Evolutionary conservation across 441 rosid genomes (phyloP).

Genomic region (Croton setiger): DNA sequence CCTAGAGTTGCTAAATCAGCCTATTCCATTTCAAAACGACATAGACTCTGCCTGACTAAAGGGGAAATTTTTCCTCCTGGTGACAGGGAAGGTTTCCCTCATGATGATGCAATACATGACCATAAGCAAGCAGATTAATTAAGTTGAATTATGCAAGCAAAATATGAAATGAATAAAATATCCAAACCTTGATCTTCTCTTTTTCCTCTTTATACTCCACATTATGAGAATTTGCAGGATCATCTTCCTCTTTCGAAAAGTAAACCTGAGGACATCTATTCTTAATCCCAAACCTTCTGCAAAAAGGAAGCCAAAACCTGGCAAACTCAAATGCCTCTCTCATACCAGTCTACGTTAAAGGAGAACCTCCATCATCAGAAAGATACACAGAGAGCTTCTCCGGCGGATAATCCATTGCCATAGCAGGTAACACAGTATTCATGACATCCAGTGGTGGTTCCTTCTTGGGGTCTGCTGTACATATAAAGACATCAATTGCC

Average conservation of each 20-base stretch:
- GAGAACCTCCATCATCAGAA: slow-evolving; percentile 59
- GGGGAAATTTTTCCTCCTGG: too few relatives aligned
- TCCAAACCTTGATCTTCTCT: slow-evolving; percentile 21
- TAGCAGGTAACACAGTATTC: slow-evolving; percentile 40
- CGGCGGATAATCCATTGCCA: slow-evolving; percentile 38
- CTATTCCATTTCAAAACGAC: too few relatives aligned
- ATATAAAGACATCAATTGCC: slow-evolving; percentile 31
- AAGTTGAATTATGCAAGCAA: background rate
- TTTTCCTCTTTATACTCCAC: slow-evolving; percentile 12
- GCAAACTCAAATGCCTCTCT: slow-evolving; percentile 47
- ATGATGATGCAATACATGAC: too few relatives aligned
- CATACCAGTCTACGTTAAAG: slow-evolving; percentile 40
- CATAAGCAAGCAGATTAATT: too few relatives aligned
- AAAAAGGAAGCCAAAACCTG: slow-evolving; percentile 48
- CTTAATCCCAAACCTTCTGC: slow-evolving; percentile 32
- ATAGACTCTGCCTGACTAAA: too few relatives aligned
- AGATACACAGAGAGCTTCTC: slow-evolving; percentile 48
- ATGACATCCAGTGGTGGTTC: slow-evolving; percentile 37
- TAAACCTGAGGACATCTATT: slow-evolving; percentile 44
- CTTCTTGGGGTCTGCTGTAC: slow-evolving; percentile 36
- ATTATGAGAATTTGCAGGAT: background rate
- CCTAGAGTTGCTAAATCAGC: too few relatives aligned
- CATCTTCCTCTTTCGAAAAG: slow-evolving; percentile 29
- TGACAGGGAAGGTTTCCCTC: too few relatives aligned
- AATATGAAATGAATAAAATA: background rate